These are phyloP conservation scores for Endoconidiophora laricicola DNA, from an alignment of 2,329 filamentous ascomycete genomes.

Conservation along the genomic window DNA sequence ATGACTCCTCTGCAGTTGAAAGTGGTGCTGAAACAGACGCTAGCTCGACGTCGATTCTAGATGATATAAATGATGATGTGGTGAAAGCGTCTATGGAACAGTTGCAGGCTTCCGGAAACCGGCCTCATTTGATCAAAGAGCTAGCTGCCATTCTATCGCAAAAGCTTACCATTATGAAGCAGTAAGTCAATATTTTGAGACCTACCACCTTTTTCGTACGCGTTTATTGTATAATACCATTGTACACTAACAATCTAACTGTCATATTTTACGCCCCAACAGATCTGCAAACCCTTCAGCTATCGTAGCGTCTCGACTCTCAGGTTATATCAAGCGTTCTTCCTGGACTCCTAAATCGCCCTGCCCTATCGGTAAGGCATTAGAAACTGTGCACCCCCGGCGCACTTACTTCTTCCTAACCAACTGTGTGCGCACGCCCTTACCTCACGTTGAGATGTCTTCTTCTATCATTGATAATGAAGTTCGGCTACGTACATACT, in stretches of 20 bases:
- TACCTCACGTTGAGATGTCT: conserved; percentile 34
- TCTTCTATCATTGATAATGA: background rate
- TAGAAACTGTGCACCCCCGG: conserved; percentile 80
- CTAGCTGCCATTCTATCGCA: conserved; percentile 64
- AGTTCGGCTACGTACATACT: conserved; percentile 32
- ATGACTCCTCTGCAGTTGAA: conserved; percentile 43
- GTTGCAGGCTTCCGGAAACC: conserved; percentile 75
- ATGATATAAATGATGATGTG: conserved; percentile 85
- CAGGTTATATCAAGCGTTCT: conserved; percentile 74
- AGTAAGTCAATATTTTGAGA: conserved; percentile 42
- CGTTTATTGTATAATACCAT: conserved; percentile 6
- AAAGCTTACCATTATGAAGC: conserved; percentile 69
- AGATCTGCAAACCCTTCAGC: conserved; percentile 93
- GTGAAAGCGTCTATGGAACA: conserved; percentile 81
- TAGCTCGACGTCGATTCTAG: conserved; percentile 59
- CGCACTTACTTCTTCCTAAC: conserved; percentile 95
- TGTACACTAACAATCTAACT: background rate
- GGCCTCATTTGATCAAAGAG: conserved; percentile 89
- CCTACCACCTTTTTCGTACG: background rate
- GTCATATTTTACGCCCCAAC: conserved; percentile 15
- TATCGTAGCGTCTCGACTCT: conserved; percentile 83
- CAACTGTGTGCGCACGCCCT: conserved; percentile 65
- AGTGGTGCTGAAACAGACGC: conserved; percentile 89
- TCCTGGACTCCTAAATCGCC: conserved; percentile 62
- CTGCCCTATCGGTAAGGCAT: conserved; percentile 82